A percentile compares a stretch with the other conserved stretches of the same genome.
Evolutionary conservation across 1,139 yeast genomes (phyloP).

Genomic region (Nakaseomyces bracarensis): DNA sequence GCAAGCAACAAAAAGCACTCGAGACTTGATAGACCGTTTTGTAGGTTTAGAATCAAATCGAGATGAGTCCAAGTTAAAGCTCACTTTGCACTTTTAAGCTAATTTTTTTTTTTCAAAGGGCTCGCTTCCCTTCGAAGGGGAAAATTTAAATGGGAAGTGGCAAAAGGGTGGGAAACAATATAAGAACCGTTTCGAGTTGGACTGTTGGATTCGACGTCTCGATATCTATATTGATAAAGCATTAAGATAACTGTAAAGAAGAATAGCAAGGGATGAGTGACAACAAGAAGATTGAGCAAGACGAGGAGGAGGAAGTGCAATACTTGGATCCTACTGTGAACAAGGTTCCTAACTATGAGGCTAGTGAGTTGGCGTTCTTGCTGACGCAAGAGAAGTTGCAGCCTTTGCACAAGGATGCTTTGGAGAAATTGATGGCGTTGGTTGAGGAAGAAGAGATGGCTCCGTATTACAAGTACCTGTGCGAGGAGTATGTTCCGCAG

Average conservation of each 20-base stretch:
- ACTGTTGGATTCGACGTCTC: too few species aligned
- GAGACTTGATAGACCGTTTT: too few species aligned
- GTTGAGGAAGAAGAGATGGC: conserved; percentile 62
- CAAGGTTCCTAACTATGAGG: conserved; percentile 68
- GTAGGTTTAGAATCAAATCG: too few species aligned
- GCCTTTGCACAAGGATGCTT: conserved; percentile 35
- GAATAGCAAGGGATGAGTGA: conserved; percentile 6
- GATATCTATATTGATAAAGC: too few species aligned
- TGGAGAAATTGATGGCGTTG: conserved; percentile 41
- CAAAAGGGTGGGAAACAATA: too few species aligned
- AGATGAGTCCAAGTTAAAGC: too few species aligned
- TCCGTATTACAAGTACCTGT: conserved; percentile 73
- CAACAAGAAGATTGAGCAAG: conserved; percentile 10
- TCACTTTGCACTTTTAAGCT: too few species aligned
- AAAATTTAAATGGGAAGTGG: too few species aligned
- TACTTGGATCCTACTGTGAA: conserved; percentile 36
- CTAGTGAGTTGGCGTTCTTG: conserved; percentile 70
- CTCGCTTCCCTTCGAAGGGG: too few species aligned
- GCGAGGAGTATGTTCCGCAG: conserved; percentile 39
- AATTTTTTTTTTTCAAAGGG: too few species aligned
- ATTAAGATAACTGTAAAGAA: background rate
- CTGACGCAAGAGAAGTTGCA: conserved; percentile 39
- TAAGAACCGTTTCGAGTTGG: too few species aligned
- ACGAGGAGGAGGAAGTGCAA: conserved; percentile 20
- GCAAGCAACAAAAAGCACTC: too few species aligned